These are phyloP conservation scores for Earliella scabrosa DNA, from an alignment of 1,284 basidiomycete genomes.

Conservation along the genomic window DNA sequence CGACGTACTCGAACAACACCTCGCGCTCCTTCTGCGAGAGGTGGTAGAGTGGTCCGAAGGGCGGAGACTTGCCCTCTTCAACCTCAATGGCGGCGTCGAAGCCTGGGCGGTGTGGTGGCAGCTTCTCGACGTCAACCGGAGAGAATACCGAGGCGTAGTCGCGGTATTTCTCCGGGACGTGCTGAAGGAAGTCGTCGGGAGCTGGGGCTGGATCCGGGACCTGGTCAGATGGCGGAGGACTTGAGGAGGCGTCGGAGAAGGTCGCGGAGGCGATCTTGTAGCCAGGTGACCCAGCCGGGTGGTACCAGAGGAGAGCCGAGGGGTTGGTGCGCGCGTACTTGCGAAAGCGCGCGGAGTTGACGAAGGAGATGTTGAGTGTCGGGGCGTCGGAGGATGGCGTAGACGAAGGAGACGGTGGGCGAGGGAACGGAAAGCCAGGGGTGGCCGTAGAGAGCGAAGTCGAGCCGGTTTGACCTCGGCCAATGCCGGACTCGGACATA, in stretches of 20 bases:
- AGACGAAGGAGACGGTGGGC: slow-evolving; percentile 3
- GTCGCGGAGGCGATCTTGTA: background rate
- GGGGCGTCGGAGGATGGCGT: slow-evolving; percentile 1
- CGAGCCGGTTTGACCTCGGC: slow-evolving; percentile 9
- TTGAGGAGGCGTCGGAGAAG: background rate
- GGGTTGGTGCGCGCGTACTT: slow-evolving; percentile 4
- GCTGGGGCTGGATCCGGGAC: background rate
- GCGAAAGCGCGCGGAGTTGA: slow-evolving; percentile 6
- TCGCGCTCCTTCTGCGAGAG: slow-evolving; percentile 27
- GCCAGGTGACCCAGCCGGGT: background rate
- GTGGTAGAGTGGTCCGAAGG: slow-evolving; percentile 25
- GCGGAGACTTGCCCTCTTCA: slow-evolving; percentile 16
- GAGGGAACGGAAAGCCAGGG: background rate
- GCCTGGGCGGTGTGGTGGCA: slow-evolving; percentile 14
- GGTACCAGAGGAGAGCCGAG: background rate
- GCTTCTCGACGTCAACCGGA: slow-evolving; percentile 14
- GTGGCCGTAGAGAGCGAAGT: slow-evolving; percentile 1
- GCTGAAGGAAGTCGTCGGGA: slow-evolving; percentile 1
- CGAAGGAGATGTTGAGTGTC: slow-evolving; percentile 3
- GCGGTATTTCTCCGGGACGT: slow-evolving; percentile 6
- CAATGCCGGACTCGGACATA: background rate
- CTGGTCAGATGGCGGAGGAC: background rate
- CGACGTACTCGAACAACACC: slow-evolving; percentile 37
- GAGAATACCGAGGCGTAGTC: slow-evolving; percentile 3
- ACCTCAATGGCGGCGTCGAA: slow-evolving; percentile 22